Evolutionary conservation across 352 stramenopile genomes (phyloP).

Genomic region (Bremia lactucae): DNA sequence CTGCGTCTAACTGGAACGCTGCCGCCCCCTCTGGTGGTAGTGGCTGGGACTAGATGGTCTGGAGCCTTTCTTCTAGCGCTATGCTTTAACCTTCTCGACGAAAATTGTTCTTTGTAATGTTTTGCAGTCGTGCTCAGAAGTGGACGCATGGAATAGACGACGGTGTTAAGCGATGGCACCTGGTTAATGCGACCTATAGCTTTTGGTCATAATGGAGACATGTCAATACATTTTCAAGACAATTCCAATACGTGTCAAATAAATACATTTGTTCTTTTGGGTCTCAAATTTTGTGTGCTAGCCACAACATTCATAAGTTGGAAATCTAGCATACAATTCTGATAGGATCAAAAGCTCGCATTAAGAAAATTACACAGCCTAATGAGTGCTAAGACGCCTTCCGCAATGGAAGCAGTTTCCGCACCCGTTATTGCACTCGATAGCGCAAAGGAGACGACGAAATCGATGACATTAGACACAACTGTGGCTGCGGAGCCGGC

Average conservation of each 20-base stretch:
- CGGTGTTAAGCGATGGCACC: slow-evolving; percentile 88
- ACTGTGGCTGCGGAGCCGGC: background rate
- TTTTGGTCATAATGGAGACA: slow-evolving; percentile 10
- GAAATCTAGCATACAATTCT: slow-evolving; percentile 15
- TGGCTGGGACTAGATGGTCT: slow-evolving; percentile 69
- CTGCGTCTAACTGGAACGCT: slow-evolving; percentile 41
- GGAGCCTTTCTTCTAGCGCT: no score
- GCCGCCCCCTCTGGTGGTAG: slow-evolving; percentile 33
- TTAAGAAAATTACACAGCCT: slow-evolving; percentile 28
- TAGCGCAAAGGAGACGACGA: slow-evolving; percentile 1
- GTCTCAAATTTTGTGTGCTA: no score
- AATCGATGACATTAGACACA: slow-evolving; percentile 6
- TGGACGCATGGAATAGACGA: slow-evolving; percentile 88
- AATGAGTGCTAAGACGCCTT: slow-evolving; percentile 3
- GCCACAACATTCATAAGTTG: slow-evolving; percentile 9
- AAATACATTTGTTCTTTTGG: no score
- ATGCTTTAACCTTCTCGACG: slow-evolving; percentile 3
- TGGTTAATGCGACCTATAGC: slow-evolving; percentile 81
- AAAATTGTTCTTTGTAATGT: slow-evolving; percentile 9
- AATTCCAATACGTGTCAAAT: no score
- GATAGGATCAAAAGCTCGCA: no score
- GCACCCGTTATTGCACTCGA: background rate
- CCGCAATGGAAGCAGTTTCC: slow-evolving; percentile 3
- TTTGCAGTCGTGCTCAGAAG: slow-evolving; percentile 5
- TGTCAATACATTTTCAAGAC: slow-evolving; percentile 18